phyloP scores from a whole-genome alignment of 176 grass and related monocot genomes.

The Leersia perrieri region DNA sequence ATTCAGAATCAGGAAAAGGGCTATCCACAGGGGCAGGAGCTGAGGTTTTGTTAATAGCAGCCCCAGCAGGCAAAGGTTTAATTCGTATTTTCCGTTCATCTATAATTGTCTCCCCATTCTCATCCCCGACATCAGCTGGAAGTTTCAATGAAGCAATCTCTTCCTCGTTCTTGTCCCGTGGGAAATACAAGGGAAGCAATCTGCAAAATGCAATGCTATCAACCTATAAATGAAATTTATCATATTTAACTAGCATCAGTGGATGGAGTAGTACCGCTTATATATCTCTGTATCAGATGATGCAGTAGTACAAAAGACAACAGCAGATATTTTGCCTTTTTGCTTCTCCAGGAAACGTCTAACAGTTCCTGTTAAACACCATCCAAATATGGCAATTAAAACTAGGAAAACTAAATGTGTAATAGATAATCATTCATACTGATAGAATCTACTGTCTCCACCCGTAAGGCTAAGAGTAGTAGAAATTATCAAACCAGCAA shows the following conservation, averaged over 20 bases:
- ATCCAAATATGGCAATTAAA: constrained; percentile 20
- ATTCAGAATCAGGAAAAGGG: constrained; percentile 67
- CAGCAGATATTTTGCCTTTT: constrained; percentile 75
- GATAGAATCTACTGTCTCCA: constrained; percentile 6
- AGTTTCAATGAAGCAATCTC: constrained; percentile 79
- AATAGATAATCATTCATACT: constrained; percentile 1
- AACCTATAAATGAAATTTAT: constrained; percentile 12
- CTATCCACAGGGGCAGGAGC: constrained; percentile 36
- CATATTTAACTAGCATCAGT: constrained; percentile 2
- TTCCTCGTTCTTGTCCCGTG: constrained; percentile 94
- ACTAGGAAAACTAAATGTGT: neutral
- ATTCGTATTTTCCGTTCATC: constrained; percentile 99
- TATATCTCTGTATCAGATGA: constrained; percentile 95
- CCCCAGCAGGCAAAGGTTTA: constrained; percentile 74
- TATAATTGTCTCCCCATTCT: constrained; percentile 97
- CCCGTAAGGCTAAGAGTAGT: neutral
- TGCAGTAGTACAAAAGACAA: constrained; percentile 90
- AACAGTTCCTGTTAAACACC: constrained; percentile 70
- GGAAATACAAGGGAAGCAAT: constrained; percentile 95
- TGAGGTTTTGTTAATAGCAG: constrained; percentile 32
- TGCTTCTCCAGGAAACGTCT: constrained; percentile 94
- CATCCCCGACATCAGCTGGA: constrained; percentile 96
- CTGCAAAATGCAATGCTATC: constrained; percentile 41
- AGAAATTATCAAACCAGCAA: neutral
- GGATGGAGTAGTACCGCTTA: constrained; percentile 51